Evolutionary conservation across 805 yeast species (phyloP).

Genomic region (Nadsonia fulvescens): DNA sequence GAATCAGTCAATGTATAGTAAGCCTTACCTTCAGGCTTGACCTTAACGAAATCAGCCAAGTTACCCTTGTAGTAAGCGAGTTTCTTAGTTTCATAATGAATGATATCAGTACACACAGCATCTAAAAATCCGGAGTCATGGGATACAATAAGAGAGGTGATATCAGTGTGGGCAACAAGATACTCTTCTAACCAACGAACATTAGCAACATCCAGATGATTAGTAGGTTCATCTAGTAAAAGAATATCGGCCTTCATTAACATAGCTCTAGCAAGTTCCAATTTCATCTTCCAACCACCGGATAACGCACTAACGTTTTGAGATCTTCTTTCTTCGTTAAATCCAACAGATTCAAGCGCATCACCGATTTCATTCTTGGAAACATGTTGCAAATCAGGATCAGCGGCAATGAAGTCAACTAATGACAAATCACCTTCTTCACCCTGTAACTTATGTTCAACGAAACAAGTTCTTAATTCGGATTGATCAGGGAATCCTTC

Average conservation of each 20-base stretch:
- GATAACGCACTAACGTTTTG: slow-evolving; percentile 89
- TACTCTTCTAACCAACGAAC: slow-evolving; percentile 91
- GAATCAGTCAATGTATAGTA: slow-evolving; percentile 88
- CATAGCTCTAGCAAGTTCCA: slow-evolving; percentile 98
- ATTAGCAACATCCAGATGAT: slow-evolving; percentile 87
- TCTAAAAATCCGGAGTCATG: slow-evolving; percentile 97
- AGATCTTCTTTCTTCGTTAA: slow-evolving; percentile 72
- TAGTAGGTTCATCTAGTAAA: slow-evolving; percentile 93
- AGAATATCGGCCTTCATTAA: slow-evolving; percentile 90
- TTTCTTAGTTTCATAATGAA: slow-evolving; percentile 90
- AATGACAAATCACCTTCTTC: slow-evolving; percentile 82
- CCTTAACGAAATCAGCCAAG: slow-evolving; percentile 76
- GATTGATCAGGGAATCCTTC: slow-evolving; percentile 93
- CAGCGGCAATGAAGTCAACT: slow-evolving; percentile 73
- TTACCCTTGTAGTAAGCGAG: slow-evolving; percentile 93
- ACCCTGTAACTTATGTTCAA: slow-evolving; percentile 92
- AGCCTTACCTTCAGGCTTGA: slow-evolving; percentile 89
- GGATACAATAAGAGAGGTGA: slow-evolving; percentile 88
- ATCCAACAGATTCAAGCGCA: slow-evolving; percentile 76
- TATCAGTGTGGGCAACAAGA: slow-evolving; percentile 60
- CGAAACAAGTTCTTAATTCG: slow-evolving; percentile 81
- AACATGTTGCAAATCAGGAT: slow-evolving; percentile 56
- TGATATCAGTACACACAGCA: slow-evolving; percentile 88
- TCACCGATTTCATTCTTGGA: slow-evolving; percentile 51
- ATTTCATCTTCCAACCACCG: slow-evolving; percentile 99